Evolutionary conservation across 768 basidiomycete genomes (phyloP).

Genomic region (Boletus bicolor): DNA sequence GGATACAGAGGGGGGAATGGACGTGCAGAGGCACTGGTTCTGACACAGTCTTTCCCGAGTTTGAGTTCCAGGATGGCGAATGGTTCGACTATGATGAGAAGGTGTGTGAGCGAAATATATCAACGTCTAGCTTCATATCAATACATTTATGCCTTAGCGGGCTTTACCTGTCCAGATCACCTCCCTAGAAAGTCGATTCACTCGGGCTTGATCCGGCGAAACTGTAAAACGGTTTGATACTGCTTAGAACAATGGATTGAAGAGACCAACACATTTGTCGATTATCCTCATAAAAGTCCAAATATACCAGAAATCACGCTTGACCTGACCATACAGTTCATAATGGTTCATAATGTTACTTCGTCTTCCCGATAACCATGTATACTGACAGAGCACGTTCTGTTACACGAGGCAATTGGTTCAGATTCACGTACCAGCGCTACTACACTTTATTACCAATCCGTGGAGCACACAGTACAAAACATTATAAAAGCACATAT

Average conservation of each 20-base stretch:
- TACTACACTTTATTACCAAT: slow-evolving; percentile 29
- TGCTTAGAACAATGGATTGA: neutral
- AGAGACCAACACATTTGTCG: neutral
- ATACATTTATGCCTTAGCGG: slow-evolving; percentile 37
- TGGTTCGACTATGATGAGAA: slow-evolving; percentile 95
- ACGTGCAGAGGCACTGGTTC: slow-evolving; percentile 61
- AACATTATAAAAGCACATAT: slow-evolving; percentile 35
- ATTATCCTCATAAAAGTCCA: neutral
- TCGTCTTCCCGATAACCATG: neutral
- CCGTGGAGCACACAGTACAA: slow-evolving; percentile 24
- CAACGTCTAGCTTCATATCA: neutral
- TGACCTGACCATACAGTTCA: neutral
- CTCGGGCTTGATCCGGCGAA: slow-evolving; percentile 45
- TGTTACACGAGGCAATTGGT: neutral
- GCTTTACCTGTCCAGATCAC: slow-evolving; percentile 69
- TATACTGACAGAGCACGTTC: neutral
- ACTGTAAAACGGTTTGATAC: neutral
- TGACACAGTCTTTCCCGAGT: slow-evolving; percentile 56
- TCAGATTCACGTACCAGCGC: slow-evolving; percentile 32
- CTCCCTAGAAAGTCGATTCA: slow-evolving; percentile 62
- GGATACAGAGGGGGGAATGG: slow-evolving; percentile 66
- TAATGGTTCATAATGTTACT: too few species aligned
- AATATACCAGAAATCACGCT: neutral
- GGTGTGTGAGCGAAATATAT: slow-evolving; percentile 36
- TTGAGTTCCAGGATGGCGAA: slow-evolving; percentile 48